phyloP scores from a whole-genome alignment of 352 stramenopile species.

The Phytopythium cucurbitacearum region DNA sequence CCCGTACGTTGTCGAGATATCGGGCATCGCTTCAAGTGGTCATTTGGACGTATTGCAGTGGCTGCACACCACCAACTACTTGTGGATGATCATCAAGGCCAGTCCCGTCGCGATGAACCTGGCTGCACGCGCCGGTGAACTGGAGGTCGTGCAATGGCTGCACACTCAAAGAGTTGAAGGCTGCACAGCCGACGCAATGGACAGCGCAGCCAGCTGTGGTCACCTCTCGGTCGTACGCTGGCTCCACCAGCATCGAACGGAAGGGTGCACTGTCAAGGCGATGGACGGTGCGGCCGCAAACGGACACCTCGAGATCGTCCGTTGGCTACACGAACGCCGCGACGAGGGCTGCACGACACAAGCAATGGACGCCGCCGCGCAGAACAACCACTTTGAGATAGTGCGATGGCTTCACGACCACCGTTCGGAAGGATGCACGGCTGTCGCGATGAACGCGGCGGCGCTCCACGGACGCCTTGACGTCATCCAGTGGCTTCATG shows the following conservation, averaged over 20 bases:
- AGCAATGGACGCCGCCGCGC: constrained; percentile 28
- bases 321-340: constrained; percentile 19
- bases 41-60: too few species aligned
- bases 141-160: constrained; percentile 17
- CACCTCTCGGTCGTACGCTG: constrained; percentile 29
- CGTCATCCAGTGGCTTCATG: constrained; percentile 9
- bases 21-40: too few species aligned
- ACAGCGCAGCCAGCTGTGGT: constrained; percentile 26
- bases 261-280: constrained; percentile 13
- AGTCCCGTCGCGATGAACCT: constrained; percentile 6
- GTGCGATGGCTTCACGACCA: constrained; percentile 20
- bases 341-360: constrained; percentile 19
- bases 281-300: constrained; percentile 22
- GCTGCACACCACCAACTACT: too few species aligned
- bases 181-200: constrained; percentile 26
- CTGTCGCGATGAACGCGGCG: constrained; percentile 9
- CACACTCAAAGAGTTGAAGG: constrained; percentile 13
- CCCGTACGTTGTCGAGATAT: too few species aligned
- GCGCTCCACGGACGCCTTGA: neutral
- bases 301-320: constrained; percentile 18
- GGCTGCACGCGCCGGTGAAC: constrained; percentile 12
- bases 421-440: neutral
- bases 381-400: constrained; percentile 21
- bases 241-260: constrained; percentile 15
- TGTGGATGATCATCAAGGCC: too few species aligned